These are phyloP conservation scores for Mimosa pudica DNA, from an alignment of 306 rosid species.

Conservation along the genomic window DNA sequence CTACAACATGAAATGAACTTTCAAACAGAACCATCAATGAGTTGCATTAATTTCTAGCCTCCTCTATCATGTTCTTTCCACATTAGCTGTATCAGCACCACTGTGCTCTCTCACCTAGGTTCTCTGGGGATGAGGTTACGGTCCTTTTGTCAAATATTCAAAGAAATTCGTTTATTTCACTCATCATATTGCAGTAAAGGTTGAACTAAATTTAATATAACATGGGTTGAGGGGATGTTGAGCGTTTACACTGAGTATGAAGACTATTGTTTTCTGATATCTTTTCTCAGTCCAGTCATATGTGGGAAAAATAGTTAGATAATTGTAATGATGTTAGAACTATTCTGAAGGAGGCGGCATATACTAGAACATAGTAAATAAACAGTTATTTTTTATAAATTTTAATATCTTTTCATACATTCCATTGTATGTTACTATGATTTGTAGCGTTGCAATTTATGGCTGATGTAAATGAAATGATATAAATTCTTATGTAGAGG, in stretches of 20 bases:
- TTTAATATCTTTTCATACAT: background rate
- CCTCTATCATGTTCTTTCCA: background rate
- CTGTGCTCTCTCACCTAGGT: background rate
- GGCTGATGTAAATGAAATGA: background rate
- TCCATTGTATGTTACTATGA: background rate
- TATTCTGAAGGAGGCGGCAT: background rate
- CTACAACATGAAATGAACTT: background rate
- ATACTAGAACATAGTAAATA: background rate
- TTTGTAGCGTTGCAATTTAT: background rate
- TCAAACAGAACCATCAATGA: background rate
- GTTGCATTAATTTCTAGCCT: background rate
- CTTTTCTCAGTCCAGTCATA: background rate
- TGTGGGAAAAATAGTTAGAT: background rate
- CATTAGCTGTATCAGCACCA: background rate
- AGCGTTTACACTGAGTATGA: background rate
- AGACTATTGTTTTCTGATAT: background rate
- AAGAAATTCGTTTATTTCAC: background rate
- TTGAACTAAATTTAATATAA: constrained; percentile 7
- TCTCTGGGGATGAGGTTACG: background rate
- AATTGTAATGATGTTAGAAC: background rate
- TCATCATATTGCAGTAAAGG: background rate
- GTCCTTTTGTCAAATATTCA: background rate
- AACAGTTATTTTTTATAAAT: background rate
- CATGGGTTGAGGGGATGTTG: background rate
- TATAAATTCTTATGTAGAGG: background rate